Percentiles rank a stretch among this genome's conserved stretches.
Evolutionary conservation across 1,284 basidiomycete species (phyloP).

Genomic region (Gymnopus androsaceus): DNA sequence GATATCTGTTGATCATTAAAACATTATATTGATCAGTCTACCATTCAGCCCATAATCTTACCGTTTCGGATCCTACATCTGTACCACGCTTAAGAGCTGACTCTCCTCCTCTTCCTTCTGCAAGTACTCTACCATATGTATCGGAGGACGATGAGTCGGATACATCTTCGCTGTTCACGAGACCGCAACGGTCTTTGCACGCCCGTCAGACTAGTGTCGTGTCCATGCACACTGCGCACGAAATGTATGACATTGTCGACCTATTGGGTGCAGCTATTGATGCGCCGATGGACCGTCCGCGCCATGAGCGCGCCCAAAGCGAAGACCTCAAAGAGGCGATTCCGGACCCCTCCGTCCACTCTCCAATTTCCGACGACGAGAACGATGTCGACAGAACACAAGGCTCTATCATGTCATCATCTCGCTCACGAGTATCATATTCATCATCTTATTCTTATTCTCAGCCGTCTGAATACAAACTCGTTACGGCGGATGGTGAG

Average conservation of each 20-base stretch:
- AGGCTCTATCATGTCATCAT: neutral
- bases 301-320: slow-evolving; percentile 16
- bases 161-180: slow-evolving; percentile 10
- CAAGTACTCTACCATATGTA: neutral
- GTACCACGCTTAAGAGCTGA: neutral
- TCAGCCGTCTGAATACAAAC: slow-evolving; percentile 31
- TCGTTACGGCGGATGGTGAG: slow-evolving; percentile 22
- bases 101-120: neutral
- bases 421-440: neutral
- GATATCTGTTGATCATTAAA: neutral
- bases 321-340: slow-evolving; percentile 6
- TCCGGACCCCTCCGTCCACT: slow-evolving; percentile 8
- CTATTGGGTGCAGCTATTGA: slow-evolving; percentile 27
- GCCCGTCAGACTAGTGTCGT: slow-evolving; percentile 24
- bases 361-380: slow-evolving; percentile 3
- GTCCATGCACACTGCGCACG: slow-evolving; percentile 33
- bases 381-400: neutral
- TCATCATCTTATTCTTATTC: neutral
- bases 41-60: neutral
- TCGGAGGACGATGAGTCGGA: slow-evolving; percentile 2
- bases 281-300: slow-evolving; percentile 16
- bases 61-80: neutral
- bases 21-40: neutral
- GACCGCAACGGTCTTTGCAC: neutral
- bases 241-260: slow-evolving; percentile 35